Conservation (phyloP, 1,139 yeast genomes). For the Yamadazyma triangularis region DNA sequence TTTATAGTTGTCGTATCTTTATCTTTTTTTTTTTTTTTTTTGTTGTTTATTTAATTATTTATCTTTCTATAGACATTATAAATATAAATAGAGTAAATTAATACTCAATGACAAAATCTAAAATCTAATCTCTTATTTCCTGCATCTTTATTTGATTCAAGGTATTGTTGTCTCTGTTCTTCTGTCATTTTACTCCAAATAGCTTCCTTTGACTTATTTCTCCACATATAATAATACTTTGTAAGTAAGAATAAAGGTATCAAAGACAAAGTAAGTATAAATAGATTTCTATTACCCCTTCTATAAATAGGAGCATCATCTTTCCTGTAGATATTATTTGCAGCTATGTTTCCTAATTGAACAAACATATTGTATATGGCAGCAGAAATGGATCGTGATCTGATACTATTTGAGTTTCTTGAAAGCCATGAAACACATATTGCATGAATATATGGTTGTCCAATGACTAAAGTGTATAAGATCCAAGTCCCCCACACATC, state of each 20-base stretch:
- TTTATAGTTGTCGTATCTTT: constrained; percentile 2
- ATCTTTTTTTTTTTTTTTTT: too few relatives aligned
- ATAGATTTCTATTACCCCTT: constrained; percentile 42
- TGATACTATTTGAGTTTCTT: constrained; percentile 54
- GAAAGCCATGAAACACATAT: constrained; percentile 59
- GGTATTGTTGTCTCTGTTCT: constrained; percentile 45
- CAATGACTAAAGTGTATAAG: constrained; percentile 42
- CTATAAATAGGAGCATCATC: constrained; percentile 57
- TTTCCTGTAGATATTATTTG: constrained; percentile 51
- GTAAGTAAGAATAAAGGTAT: constrained; percentile 18
- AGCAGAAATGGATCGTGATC: constrained; percentile 55
- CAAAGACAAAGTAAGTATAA: constrained; percentile 12
- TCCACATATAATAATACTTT: constrained; percentile 39
- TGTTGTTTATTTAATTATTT: constrained; percentile 1
- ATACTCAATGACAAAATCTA: constrained; percentile 19
- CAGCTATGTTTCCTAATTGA: constrained; percentile 50
- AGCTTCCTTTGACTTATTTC: constrained; percentile 41
- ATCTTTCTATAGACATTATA: background rate
- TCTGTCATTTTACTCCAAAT: constrained; percentile 45
- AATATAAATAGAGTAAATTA: too few relatives aligned
- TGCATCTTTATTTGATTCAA: constrained; percentile 36
- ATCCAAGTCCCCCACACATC: constrained; percentile 52
- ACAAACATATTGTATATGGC: constrained; percentile 61
- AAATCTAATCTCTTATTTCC: constrained; percentile 60
- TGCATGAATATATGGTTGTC: constrained; percentile 49